Conservation (phyloP, 768 basidiomycete genomes). For the Tylopilus cervinicoccineus region DNA sequence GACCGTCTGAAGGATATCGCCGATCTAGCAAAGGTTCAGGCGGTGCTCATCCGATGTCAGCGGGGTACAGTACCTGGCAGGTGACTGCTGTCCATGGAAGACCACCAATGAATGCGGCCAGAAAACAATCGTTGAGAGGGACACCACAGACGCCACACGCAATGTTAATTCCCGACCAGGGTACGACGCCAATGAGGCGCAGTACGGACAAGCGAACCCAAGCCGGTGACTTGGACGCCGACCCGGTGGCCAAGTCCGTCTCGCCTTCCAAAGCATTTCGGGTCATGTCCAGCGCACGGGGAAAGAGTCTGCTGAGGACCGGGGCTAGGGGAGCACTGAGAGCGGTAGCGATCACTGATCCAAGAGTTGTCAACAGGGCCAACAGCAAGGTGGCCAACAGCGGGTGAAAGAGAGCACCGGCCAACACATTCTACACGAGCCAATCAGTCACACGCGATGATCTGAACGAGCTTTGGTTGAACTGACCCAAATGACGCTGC, state of each 20-base stretch:
- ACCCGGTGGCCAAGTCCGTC: slow-evolving; percentile 40
- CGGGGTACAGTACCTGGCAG: slow-evolving; percentile 59
- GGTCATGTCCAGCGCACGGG: slow-evolving; percentile 81
- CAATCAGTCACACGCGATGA: slow-evolving; percentile 16
- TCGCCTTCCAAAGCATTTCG: slow-evolving; percentile 74
- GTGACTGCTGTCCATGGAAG: slow-evolving; percentile 91
- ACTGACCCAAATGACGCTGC: slow-evolving; percentile 86
- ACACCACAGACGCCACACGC: slow-evolving; percentile 93
- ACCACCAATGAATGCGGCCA: slow-evolving; percentile 80
- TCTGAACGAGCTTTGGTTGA: neutral
- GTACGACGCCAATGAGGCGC: slow-evolving; percentile 88
- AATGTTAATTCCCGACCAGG: slow-evolving; percentile 97
- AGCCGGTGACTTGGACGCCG: slow-evolving; percentile 36
- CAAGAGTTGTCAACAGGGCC: slow-evolving; percentile 81
- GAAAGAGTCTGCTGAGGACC: slow-evolving; percentile 75
- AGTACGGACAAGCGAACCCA: slow-evolving; percentile 90
- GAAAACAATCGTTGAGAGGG: slow-evolving; percentile 63
- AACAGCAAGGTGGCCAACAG: slow-evolving; percentile 76
- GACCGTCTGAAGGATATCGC: slow-evolving; percentile 82
- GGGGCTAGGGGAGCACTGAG: slow-evolving; percentile 84
- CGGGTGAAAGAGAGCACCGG: slow-evolving; percentile 83
- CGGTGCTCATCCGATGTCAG: slow-evolving; percentile 13
- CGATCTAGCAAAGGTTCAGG: slow-evolving; percentile 50
- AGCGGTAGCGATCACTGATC: slow-evolving; percentile 76
- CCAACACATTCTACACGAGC: slow-evolving; percentile 74